Conservation (phyloP, 129 eudicot genomes). For the Ambrosia artemisiifolia region DNA sequence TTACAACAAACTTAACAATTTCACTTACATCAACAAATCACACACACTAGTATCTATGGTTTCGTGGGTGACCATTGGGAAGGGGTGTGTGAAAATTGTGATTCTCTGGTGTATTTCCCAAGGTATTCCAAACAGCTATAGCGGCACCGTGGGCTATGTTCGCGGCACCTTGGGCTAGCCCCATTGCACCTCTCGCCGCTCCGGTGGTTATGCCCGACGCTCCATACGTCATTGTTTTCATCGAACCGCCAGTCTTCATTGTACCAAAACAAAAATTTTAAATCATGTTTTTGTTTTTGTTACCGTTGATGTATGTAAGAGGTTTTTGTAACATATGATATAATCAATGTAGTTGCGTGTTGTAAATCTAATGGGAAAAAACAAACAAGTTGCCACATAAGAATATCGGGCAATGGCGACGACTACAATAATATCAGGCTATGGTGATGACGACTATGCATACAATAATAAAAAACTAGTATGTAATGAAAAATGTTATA, state of each 20-base stretch:
- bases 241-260: conserved; percentile 54
- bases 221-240: conserved; percentile 67
- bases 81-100: conserved; percentile 32
- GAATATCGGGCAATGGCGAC: too few species aligned
- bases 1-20: not conserved
- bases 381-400: too few species aligned
- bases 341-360: not conserved
- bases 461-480: too few species aligned
- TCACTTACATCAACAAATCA: not conserved
- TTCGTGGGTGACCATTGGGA: conserved; percentile 22
- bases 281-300: too few species aligned
- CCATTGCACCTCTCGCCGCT: conserved; percentile 53
- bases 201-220: conserved; percentile 55
- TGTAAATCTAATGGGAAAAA: not conserved
- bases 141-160: conserved; percentile 73
- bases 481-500: too few species aligned
- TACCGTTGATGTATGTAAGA: too few species aligned
- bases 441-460: too few species aligned
- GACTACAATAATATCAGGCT: too few species aligned
- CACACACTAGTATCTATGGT: conserved; percentile 19
- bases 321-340: not conserved
- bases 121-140: conserved; percentile 40
- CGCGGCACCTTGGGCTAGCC: conserved; percentile 72
- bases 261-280: not conserved
- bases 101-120: conserved; percentile 35